These are phyloP conservation scores for Fusarium napiforme DNA, from an alignment of 2,329 filamentous ascomycete genomes.

Conservation along the genomic window DNA sequence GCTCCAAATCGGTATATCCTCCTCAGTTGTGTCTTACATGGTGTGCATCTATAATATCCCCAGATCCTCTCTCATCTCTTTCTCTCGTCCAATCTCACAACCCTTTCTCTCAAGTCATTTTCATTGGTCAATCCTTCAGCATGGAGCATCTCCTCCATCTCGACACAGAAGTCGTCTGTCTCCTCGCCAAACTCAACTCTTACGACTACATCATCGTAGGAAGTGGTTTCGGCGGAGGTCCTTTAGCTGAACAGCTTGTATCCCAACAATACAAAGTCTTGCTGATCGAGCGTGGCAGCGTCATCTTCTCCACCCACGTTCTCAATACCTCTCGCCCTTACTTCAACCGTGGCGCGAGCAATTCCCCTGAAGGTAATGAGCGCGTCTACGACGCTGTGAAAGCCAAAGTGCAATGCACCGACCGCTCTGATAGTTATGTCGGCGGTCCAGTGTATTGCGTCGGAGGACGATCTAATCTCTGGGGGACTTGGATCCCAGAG, in stretches of 20 bases:
- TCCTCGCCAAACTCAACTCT: slow-evolving; percentile 26
- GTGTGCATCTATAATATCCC: not conserved
- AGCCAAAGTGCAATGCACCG: slow-evolving; percentile 28
- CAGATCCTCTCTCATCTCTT: not conserved
- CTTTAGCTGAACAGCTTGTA: slow-evolving; percentile 22
- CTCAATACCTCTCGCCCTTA: slow-evolving; percentile 33
- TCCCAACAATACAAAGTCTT: slow-evolving; percentile 25
- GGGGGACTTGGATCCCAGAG: slow-evolving; percentile 32
- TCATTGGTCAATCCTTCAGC: not conserved
- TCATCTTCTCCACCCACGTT: slow-evolving; percentile 36
- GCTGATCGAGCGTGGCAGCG: slow-evolving; percentile 26
- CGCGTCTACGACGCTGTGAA: slow-evolving; percentile 33
- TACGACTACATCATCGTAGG: slow-evolving; percentile 38
- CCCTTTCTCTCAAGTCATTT: not conserved
- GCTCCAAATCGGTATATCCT: not conserved
- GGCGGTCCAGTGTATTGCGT: slow-evolving; percentile 33
- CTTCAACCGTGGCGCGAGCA: slow-evolving; percentile 31
- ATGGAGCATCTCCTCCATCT: slow-evolving; percentile 36
- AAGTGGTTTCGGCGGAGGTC: slow-evolving; percentile 28
- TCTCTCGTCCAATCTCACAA: not conserved
- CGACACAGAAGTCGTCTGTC: slow-evolving; percentile 25
- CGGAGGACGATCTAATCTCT: slow-evolving; percentile 27
- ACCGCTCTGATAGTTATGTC: slow-evolving; percentile 29
- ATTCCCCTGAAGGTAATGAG: slow-evolving; percentile 34
- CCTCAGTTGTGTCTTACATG: not conserved